Base-by-base conservation (phyloP, 352 stramenopile genomes). In the Phytopythium litorale region DNA sequence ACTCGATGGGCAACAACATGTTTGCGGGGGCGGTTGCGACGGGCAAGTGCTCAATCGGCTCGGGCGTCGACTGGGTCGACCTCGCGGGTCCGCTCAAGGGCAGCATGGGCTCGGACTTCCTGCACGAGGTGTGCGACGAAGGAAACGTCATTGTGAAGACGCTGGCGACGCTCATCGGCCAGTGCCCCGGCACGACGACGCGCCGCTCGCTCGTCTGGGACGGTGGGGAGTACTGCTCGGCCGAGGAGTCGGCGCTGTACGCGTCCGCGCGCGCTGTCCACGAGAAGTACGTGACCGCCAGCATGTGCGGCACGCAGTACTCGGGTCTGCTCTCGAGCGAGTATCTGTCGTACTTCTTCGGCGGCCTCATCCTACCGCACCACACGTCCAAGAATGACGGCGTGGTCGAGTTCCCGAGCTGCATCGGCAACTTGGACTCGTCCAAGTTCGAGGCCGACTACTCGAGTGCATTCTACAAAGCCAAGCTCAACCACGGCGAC, bases 391-490 rank as follows among this genome's bases (percentile, higher is more conserved):
- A 76, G 59, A 88, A 85, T 60, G 76, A 86, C 23, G 76, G 76
- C 60, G 68, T 88, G 73, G 76, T 89, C 13, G 77, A 85, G 50
- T 87, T 84, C 58, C 67, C 83, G 53, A 89, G 77, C 59, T 89
- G 79, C 58, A 53, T 75, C 35, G 71, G 67, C 7, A 60, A 69
- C 9, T 60, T 87, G 12, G 66, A 81, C 28, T 19, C 59, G 28
- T 71, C 60, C 7, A 67, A 64, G 32, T 87, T 88, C 40, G 60
- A 51, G 12, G 63, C 65, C 1, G 63, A 65, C 49, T 86, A 69
- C 33, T 62, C 60, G 4, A 83, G 68, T 55, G 57, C 54, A 32
- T 84, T 73, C 72, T 87, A 89, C 66, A 60, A 65, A n/a, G 73
- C 73, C 18, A 74, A 72, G 45, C 58, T 89, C 45, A 89, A 86